Evolutionary conservation across 306 rosid genomes (phyloP), one percentile per base, ranked within the genome.

Genomic region (Aeschynomene evenia): DNA sequence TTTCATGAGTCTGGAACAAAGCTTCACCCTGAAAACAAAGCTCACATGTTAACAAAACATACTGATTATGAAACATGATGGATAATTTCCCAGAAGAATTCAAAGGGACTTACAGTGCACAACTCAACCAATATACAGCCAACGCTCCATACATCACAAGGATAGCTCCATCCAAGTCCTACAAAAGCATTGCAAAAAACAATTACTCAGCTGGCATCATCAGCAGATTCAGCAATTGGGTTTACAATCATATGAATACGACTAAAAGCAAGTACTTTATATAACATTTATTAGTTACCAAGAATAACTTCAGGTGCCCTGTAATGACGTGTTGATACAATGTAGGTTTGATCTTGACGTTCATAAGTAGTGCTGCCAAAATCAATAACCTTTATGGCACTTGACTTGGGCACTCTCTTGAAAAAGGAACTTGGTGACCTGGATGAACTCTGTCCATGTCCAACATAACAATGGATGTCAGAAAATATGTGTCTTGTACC

Each of bases 231-330:
- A 28, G 31, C 31, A 28, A 28, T 6, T 28, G 31, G 31, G 5
- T 2, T 28, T 28, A 28, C 31, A 28, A 28, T 4, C 31, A 28
- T 4, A 28, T 28, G 31, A 2, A 28, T 3, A 28, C 31, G 5
- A 28, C 6, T 28, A 28, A 28, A 28, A 28, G 31, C 31, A 3
- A 28, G 31, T 28, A 28, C 16, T 10, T 33, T 66, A 14, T 0
- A 67, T 9, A 18, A 26, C 14, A 11, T 29, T 65, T 21, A 8
- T 19, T 2, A 23, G 62, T 75, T 72, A 90, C 98, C 99, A 68
- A 94, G 91, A 21, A 94, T 91, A 69, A 94, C 99, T 84, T 94
- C 99, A 4, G 99, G 99, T 19, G 97, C 99, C 33, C 99, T 88
- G 50, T 94, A 94, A 80, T 94, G 99, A 12, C 99, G 88, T 0